Conservation (phyloP, 805 yeast genomes). For the Lipomyces yamadae region DNA sequence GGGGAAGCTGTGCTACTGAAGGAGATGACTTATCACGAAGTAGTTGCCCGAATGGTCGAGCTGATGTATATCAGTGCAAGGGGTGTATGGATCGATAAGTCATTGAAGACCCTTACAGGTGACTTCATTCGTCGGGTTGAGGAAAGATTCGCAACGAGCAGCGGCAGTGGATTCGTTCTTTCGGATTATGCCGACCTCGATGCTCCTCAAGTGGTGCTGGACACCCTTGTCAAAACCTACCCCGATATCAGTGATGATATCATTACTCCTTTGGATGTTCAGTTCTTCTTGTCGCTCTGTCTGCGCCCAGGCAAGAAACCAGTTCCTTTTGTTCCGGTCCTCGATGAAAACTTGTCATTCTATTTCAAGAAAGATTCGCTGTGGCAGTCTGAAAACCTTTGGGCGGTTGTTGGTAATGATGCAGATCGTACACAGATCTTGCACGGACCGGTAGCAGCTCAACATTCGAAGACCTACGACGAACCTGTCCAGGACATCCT, state of each 20-base stretch:
- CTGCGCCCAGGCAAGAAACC: conserved; percentile 90
- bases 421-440: conserved; percentile 98
- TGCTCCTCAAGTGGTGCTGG: conserved; percentile 65
- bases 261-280: conserved; percentile 93
- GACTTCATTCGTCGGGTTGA: conserved; percentile 90
- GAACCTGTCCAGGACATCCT: conserved; percentile 92
- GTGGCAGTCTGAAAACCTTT: conserved; percentile 98
- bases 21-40: conserved; percentile 95
- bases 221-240: conserved; percentile 65
- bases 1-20: conserved; percentile 85
- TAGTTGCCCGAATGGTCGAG: conserved; percentile 83
- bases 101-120: conserved; percentile 86
- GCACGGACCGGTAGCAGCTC: conserved; percentile 98
- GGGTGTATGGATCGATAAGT: conserved; percentile 81
- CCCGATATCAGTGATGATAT: conserved; percentile 80
- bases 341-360: conserved; percentile 91
- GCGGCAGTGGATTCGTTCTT: conserved; percentile 60
- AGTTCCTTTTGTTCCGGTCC: conserved; percentile 94
- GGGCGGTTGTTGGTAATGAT: conserved; percentile 93
- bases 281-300: conserved; percentile 83
- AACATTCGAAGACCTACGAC: conserved; percentile 80
- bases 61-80: conserved; percentile 82
- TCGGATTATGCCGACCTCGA: conserved; percentile 74
- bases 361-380: conserved; percentile 98
- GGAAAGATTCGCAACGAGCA: conserved; percentile 79